Evolutionary conservation across 2,329 filamentous ascomycete genomes (phyloP), one percentile per base, ranked within the genome.

Genomic region (Teratosphaeria zuluensis): DNA sequence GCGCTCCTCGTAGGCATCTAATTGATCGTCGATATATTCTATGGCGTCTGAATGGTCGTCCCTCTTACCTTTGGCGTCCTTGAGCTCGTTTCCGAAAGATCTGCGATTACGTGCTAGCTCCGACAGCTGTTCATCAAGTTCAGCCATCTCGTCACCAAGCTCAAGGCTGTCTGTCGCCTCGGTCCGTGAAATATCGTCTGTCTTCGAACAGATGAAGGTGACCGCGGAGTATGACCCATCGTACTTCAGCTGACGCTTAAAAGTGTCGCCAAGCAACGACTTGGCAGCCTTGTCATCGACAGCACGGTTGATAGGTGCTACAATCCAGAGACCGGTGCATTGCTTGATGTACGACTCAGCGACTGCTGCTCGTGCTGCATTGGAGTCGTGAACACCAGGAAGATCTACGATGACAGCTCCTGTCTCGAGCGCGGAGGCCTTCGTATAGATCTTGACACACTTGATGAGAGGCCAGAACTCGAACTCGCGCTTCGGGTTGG

Each of bases 131-230:
- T 63, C 61, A 24, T 67, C 64, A 2, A 66, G 57, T 1, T 63
- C 59, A 12, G 65, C 60, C 1, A 74, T 65, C 51, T 70, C 59
- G 12, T 71, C 69, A 8, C 73, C 69, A 1, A 77, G 66, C 3
- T 67, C 65, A 38, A 78, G 68, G 31, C 69, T 72, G 3, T 74
- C 70, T 3, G 70, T 66, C 4, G 76, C 77, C 58, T 82, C 77
- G 0, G 69, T 74, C 3, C 78, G 69, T 7, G 74, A 78, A 8
- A 86, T 83, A 51, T 86, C 82, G 65, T 87, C 84, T 0, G 81
- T 84, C 65, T 86, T 86, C 16, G 77, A 80, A 65, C 83, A 86
- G 14, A 87, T 81, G 60, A 86, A 86, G 0, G 81, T 84, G 2
- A 85, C 74, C 1, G 72, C 75, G 6, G 72, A 76, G 57, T 81